These are phyloP conservation scores for Arthrobotrys iridis DNA, from an alignment of 2,329 filamentous ascomycete genomes.

Conservation along the genomic window DNA sequence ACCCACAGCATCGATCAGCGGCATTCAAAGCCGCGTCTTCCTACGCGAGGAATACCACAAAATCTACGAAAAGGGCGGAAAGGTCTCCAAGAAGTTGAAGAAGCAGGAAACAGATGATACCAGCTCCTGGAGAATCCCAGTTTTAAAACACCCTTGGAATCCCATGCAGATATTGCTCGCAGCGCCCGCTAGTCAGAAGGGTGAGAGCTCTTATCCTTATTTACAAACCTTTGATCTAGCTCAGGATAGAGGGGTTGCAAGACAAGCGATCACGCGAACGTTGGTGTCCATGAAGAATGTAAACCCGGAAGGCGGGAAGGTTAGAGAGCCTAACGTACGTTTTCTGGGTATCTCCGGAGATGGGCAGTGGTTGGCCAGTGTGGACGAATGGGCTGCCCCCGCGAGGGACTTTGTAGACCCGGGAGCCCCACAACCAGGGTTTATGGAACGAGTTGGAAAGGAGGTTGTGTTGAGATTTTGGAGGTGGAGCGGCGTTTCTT, in stretches of 20 bases:
- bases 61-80: constrained; percentile 60
- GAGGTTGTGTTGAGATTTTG: constrained; percentile 94
- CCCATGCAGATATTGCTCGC: constrained; percentile 74
- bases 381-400: constrained; percentile 89
- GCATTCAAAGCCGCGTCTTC: constrained; percentile 75
- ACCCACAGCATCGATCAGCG: constrained; percentile 83
- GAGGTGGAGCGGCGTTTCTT: constrained; percentile 66
- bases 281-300: constrained; percentile 84
- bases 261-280: constrained; percentile 87
- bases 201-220: constrained; percentile 63
- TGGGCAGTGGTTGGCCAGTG: constrained; percentile 87
- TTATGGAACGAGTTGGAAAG: constrained; percentile 64
- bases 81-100: constrained; percentile 32
- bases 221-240: constrained; percentile 90
- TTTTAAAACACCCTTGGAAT: constrained; percentile 71
- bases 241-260: constrained; percentile 78
- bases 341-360: constrained; percentile 80
- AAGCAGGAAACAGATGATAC: constrained; percentile 17
- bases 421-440: constrained; percentile 36
- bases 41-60: constrained; percentile 64
- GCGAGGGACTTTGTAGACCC: constrained; percentile 73
- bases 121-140: constrained; percentile 65
- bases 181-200: constrained; percentile 71
- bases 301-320: constrained; percentile 74
- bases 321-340: constrained; percentile 81